Percentiles rank a stretch among this genome's conserved stretches.
Evolutionary conservation across 2,329 filamentous ascomycete species (phyloP).

Genomic region (Trichoderma koningiopsis): DNA sequence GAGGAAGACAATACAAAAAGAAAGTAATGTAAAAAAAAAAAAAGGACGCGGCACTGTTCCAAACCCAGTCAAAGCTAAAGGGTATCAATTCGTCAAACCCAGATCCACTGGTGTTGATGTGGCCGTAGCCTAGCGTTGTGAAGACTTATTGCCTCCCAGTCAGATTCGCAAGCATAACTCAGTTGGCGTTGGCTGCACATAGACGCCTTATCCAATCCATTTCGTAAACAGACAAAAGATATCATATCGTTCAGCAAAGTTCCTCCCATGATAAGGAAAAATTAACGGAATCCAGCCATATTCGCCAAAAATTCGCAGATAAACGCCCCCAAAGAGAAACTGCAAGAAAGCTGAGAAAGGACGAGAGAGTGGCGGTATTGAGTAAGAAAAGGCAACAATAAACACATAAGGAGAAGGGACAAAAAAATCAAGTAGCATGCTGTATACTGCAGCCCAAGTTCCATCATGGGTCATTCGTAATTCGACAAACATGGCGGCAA

Average conservation of each 20-base stretch:
- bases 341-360: background rate
- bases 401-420: background rate
- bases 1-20: background rate
- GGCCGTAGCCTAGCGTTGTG: background rate
- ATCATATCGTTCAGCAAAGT: background rate
- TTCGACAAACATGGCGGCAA: background rate
- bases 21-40: background rate
- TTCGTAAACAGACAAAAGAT: slow-evolving; percentile 1
- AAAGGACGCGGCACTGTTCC: background rate
- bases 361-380: slow-evolving; percentile 7
- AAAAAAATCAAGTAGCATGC: background rate
- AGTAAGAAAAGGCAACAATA: background rate
- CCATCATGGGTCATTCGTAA: slow-evolving; percentile 12
- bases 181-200: background rate
- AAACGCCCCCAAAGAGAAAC: slow-evolving; percentile 7
- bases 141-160: background rate
- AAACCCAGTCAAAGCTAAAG: slow-evolving; percentile 20
- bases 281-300: background rate
- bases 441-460: slow-evolving; percentile 4
- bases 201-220: slow-evolving; percentile 19
- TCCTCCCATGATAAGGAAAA: background rate
- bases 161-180: slow-evolving; percentile 3
- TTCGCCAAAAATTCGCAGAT: slow-evolving; percentile 8
- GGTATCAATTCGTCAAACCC: slow-evolving; percentile 21
- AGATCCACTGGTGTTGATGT: background rate